Conservation (phyloP, 352 stramenopile genomes). For the Phytophthora macrochlamydospora region DNA sequence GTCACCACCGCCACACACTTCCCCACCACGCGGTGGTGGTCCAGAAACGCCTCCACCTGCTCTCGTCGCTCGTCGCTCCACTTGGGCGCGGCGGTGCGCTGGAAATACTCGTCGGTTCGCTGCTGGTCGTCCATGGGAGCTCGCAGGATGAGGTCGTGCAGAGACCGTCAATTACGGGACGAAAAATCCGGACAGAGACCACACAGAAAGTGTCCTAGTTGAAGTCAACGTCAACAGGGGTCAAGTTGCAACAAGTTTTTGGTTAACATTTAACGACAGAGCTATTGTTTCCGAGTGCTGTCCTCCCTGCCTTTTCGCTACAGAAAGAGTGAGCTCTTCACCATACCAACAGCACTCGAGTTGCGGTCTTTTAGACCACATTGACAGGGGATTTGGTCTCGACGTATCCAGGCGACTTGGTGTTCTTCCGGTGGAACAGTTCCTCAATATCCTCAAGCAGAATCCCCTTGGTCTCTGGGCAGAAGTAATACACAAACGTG, state of each 20-base stretch:
- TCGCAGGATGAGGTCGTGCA: background rate
- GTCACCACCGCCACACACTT: slow-evolving; percentile 94
- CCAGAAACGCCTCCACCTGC: slow-evolving; percentile 62
- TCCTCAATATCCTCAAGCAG: slow-evolving; percentile 52
- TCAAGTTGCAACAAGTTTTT: too few relatives aligned
- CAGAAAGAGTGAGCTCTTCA: slow-evolving; percentile 4
- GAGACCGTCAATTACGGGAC: background rate
- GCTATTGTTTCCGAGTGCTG: background rate
- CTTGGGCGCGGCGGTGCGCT: slow-evolving; percentile 43
- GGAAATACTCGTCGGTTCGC: slow-evolving; percentile 60
- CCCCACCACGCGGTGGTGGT: slow-evolving; percentile 63
- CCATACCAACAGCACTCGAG: slow-evolving; percentile 1
- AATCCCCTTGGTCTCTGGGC: slow-evolving; percentile 48
- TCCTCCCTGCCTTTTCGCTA: background rate
- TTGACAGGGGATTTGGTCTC: slow-evolving; percentile 33
- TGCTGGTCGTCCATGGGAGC: slow-evolving; percentile 31
- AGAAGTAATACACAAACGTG: slow-evolving; percentile 48
- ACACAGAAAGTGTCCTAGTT: too few relatives aligned
- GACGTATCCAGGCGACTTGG: slow-evolving; percentile 29
- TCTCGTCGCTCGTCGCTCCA: slow-evolving; percentile 41
- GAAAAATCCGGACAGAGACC: too few relatives aligned
- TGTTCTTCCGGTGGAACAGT: slow-evolving; percentile 31
- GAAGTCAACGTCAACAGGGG: too few relatives aligned
- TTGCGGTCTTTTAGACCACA: slow-evolving; percentile 6
- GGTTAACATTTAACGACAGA: too few relatives aligned